Base-by-base conservation (phyloP, 495 filamentous ascomycete species). In the Rhizodiscina lignyota region DNA sequence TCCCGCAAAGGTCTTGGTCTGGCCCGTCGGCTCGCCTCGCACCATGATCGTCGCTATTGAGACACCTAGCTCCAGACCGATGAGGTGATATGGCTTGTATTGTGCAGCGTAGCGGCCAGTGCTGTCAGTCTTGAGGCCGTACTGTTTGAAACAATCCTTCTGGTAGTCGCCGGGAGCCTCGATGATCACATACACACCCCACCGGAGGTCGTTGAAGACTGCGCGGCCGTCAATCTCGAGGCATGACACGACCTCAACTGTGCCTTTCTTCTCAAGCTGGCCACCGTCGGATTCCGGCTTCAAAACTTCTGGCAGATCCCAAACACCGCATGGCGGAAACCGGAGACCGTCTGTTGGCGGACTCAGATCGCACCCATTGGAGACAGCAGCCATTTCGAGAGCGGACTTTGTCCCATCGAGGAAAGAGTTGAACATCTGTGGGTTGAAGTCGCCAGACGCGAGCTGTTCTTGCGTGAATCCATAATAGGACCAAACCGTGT, bases 381-480 rank as follows among this genome's bases (percentile, higher is more conserved):
- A 38, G 12, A 49, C 45, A 2, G 45, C 45, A 17, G 45, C 42
- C 42, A 49, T 49, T 27, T 49, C 45, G 11, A 49, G 32, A 2
- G 45, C 45, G 4, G 42, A 45, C 29, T 49, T 49, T 5, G 45
- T 49, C 19, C 45, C 45, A 28, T 49, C 45, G 13, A 49, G 36
- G 39, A 49, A 49, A 1, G 45, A 49, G 33, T 49, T 49, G 38
- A 49, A 49, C 45, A 49, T 49, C 27, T 49, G 42, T 12, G 45
- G 42, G 30, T 43, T 43, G 45, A 49, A 49, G 23, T 49, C 45
- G 15, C 42, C 37, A 6, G 13, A 39, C 15, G 38, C 38, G 13
- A 43, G 39, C 28, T 49, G 45, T 24, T 49, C 45, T 33, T 39
- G 32, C 11, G 45, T 45, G 36, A 49, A 49, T 31, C 45, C 45